Conservation (phyloP, 129 eudicot species). For the Oenanthe sinensis region DNA sequence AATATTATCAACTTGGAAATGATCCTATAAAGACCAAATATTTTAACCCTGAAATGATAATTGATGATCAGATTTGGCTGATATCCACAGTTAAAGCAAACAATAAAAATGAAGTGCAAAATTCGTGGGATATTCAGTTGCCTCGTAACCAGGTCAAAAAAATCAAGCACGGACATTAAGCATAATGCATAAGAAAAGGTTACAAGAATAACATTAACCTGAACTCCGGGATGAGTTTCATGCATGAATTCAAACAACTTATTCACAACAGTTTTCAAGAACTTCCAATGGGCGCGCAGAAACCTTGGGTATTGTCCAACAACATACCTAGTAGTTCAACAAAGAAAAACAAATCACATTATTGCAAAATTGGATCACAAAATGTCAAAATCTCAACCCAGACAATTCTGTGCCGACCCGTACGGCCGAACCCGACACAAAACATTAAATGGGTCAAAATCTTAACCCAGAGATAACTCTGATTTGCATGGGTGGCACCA, state of each 20-base stretch:
- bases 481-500: background rate
- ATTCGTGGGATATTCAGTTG: background rate
- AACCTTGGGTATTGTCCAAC: conserved; percentile 99
- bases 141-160: background rate
- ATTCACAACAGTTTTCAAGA: conserved; percentile 90
- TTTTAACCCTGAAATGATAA: background rate
- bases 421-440: background rate
- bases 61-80: background rate
- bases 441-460: background rate
- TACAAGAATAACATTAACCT: conserved; percentile 38
- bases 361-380: background rate
- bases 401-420: background rate
- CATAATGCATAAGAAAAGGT: background rate
- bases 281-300: conserved; percentile 97
- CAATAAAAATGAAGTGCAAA: no score
- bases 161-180: background rate
- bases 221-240: conserved; percentile 99
- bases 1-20: background rate
- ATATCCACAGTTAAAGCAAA: no score
- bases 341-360: background rate
- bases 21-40: background rate
- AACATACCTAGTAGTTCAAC: conserved; percentile 64
- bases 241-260: conserved; percentile 99
- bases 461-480: background rate
- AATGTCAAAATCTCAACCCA: no score